Conservation (phyloP, 306 rosid genomes). For the Rosa persica region DNA sequence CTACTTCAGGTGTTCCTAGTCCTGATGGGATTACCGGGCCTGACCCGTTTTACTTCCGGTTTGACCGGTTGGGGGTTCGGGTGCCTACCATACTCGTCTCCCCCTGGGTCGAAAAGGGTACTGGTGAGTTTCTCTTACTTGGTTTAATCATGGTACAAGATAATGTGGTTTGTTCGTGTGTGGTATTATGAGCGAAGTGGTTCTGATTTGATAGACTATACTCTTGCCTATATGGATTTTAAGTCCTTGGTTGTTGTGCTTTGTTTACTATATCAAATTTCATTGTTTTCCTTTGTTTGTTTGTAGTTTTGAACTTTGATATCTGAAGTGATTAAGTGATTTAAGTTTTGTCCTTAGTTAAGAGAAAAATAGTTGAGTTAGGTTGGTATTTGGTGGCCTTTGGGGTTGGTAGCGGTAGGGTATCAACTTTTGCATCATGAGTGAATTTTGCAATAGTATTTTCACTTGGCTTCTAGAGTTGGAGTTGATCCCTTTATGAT, state of each 20-base stretch:
- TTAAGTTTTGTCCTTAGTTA: too few relatives aligned
- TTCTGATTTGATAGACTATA: neutral
- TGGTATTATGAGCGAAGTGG: too few relatives aligned
- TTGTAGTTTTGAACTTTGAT: neutral
- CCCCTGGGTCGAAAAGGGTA: slow-evolving; percentile 87
- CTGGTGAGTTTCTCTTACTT: slow-evolving; percentile 49
- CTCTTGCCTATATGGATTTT: too few relatives aligned
- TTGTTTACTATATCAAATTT: neutral
- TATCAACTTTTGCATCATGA: neutral
- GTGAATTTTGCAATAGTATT: neutral
- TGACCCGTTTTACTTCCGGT: slow-evolving; percentile 73
- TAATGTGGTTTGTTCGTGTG: neutral
- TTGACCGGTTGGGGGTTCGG: slow-evolving; percentile 84
- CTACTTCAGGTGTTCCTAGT: slow-evolving; percentile 71
- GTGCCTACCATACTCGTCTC: slow-evolving; percentile 82
- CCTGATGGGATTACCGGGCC: slow-evolving; percentile 86
- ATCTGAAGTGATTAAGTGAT: neutral
- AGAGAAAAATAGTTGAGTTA: neutral
- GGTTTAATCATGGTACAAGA: neutral
- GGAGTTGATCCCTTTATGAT: neutral
- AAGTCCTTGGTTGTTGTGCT: neutral
- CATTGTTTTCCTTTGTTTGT: neutral
- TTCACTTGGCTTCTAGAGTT: neutral
- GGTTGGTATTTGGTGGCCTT: neutral
- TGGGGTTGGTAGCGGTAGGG: neutral